Evolutionary conservation across 2,329 filamentous ascomycete genomes (phyloP).

Genomic region (Neopestalotiopsis rosae): DNA sequence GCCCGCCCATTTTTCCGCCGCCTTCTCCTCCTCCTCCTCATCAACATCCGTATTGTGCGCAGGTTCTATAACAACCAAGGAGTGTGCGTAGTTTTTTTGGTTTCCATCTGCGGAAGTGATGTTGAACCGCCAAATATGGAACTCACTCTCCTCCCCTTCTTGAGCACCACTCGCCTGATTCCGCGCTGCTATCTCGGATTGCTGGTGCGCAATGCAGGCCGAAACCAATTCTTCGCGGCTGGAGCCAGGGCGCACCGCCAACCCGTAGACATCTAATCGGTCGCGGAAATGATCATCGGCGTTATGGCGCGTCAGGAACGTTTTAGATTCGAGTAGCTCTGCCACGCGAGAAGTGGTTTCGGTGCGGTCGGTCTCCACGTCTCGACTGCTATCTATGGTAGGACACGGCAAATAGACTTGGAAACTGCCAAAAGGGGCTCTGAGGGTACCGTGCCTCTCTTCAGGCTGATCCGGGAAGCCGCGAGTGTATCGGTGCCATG

Average conservation of each 20-base stretch:
- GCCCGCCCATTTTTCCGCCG: constrained; percentile 8
- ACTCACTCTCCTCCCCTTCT: constrained; percentile 3
- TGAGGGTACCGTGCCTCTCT: background rate
- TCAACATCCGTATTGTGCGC: constrained; percentile 8
- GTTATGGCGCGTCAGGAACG: background rate
- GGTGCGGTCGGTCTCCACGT: background rate
- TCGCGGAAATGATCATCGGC: background rate
- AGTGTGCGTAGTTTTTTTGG: constrained; percentile 5
- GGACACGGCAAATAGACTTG: constrained; percentile 10
- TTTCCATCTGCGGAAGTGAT: background rate
- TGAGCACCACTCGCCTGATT: constrained; percentile 1
- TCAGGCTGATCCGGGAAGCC: constrained; percentile 12
- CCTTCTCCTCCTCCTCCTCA: background rate
- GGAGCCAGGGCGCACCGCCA: constrained; percentile 5
- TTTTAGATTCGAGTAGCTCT: constrained; percentile 12
- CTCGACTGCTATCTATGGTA: background rate
- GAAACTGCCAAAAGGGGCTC: constrained; percentile 3
- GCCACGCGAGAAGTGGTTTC: constrained; percentile 10
- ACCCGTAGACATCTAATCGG: constrained; percentile 4
- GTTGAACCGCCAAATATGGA: background rate
- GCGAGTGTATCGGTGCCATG: constrained; percentile 8
- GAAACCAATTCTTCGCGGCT: constrained; percentile 8
- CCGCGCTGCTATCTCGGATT: constrained; percentile 10
- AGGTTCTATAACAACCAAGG: constrained; percentile 3
- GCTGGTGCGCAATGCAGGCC: constrained; percentile 9